Evolutionary conservation across 306 rosid genomes (phyloP).

Genomic region (Rosa persica): DNA sequence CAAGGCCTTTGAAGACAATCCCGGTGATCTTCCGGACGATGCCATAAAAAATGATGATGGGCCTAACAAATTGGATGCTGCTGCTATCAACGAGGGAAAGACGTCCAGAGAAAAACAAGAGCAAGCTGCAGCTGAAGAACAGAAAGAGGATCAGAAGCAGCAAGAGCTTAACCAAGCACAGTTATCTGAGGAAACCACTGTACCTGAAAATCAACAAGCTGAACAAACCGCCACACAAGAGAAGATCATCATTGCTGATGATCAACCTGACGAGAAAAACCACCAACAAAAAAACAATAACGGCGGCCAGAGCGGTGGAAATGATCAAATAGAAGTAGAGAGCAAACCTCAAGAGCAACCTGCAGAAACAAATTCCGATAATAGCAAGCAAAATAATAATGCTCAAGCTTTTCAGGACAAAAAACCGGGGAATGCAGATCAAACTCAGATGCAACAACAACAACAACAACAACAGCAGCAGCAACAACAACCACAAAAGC

Average conservation of each 20-base stretch:
- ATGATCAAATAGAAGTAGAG: neutral
- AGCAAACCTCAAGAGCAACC: neutral
- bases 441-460: neutral
- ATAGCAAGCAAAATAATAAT: neutral
- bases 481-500: neutral
- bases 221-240: neutral
- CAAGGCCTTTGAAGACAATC: conserved; percentile 56
- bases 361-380: neutral
- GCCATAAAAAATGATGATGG: conserved; percentile 59
- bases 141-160: neutral
- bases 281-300: neutral
- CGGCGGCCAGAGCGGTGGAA: neutral
- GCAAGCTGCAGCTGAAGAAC: conserved; percentile 1
- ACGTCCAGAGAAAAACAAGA: neutral
- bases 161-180: conserved; percentile 32
- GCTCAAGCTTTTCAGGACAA: neutral
- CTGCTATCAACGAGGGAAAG: neutral
- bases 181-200: conserved; percentile 46
- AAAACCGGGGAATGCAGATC: conserved; percentile 20
- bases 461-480: neutral
- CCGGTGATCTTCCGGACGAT: conserved; percentile 76
- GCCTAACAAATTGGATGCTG: neutral
- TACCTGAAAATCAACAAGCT: conserved; percentile 37
- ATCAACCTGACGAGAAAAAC: neutral
- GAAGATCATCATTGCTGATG: conserved; percentile 3